A percentile compares a stretch with the other conserved stretches of the same genome.
Conservation (phyloP, 345 rosid species). For the Lagerstroemia speciosa region DNA sequence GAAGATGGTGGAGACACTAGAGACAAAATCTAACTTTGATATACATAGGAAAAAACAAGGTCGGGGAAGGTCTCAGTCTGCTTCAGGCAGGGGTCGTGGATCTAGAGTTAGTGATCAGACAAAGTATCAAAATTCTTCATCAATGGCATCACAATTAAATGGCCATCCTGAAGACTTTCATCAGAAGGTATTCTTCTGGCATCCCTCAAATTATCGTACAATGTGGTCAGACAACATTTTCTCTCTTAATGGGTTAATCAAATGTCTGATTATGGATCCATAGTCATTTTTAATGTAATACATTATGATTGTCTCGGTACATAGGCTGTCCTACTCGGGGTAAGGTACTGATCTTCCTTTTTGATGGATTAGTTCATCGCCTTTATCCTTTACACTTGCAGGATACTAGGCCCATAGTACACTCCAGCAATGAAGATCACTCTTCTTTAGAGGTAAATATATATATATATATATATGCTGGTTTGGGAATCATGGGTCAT, state of each 20-base stretch:
- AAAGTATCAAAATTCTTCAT: slow-evolving; percentile 39
- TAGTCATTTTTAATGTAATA: not conserved
- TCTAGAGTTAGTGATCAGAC: slow-evolving; percentile 57
- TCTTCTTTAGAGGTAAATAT: slow-evolving; percentile 46
- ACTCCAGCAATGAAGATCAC: slow-evolving; percentile 33
- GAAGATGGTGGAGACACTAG: slow-evolving; percentile 40
- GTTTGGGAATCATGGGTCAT: not conserved
- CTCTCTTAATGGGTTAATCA: not conserved
- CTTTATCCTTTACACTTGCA: slow-evolving; percentile 19
- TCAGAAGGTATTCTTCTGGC: slow-evolving; percentile 36
- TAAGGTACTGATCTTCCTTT: not conserved
- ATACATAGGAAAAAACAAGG: slow-evolving; percentile 62
- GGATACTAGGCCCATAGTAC: slow-evolving; percentile 57
- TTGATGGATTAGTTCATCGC: not conserved
- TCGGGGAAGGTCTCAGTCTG: slow-evolving; percentile 71
- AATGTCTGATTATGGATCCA: not conserved
- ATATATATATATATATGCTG: slow-evolving; percentile 14
- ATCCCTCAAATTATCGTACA: not conserved
- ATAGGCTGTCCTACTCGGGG: not conserved
- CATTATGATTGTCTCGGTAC: not conserved
- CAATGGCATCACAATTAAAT: slow-evolving; percentile 40
- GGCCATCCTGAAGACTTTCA: slow-evolving; percentile 56
- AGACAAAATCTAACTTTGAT: slow-evolving; percentile 48
- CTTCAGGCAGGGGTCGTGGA: slow-evolving; percentile 81
- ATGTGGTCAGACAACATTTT: not conserved